Conservation (phyloP, 2,329 filamentous ascomycete species). For the Aspergillus cejpii region DNA sequence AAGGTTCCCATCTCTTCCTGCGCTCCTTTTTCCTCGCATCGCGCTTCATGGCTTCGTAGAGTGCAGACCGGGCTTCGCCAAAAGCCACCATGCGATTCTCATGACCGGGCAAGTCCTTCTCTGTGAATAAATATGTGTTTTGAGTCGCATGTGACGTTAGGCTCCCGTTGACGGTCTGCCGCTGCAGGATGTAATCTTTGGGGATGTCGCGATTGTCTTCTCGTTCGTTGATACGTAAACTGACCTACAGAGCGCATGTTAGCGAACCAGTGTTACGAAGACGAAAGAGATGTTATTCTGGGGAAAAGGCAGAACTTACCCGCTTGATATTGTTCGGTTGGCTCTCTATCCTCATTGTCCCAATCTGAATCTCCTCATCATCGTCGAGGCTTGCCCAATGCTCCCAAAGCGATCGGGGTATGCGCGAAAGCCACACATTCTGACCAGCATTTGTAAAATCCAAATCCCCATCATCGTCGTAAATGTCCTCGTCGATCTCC, state of each 20-base stretch:
- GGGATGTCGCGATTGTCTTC: constrained; percentile 68
- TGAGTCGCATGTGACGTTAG: constrained; percentile 47
- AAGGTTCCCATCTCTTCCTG: constrained; percentile 55
- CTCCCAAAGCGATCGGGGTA: constrained; percentile 75
- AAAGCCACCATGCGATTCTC: constrained; percentile 43
- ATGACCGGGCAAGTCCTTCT: constrained; percentile 82
- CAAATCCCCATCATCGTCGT: constrained; percentile 60
- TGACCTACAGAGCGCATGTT: constrained; percentile 50
- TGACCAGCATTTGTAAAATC: constrained; percentile 49
- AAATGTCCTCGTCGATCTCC: constrained; percentile 55
- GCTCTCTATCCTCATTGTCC: constrained; percentile 60
- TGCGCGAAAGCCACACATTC: constrained; percentile 63
- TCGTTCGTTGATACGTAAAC: constrained; percentile 60
- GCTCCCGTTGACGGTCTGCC: constrained; percentile 50
- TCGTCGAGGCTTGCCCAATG: constrained; percentile 70
- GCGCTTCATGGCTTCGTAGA: constrained; percentile 43
- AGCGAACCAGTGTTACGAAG: constrained; percentile 1
- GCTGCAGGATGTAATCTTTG: constrained; percentile 77
- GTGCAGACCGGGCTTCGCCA: constrained; percentile 41
- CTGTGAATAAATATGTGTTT: constrained; percentile 88
- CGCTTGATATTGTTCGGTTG: constrained; percentile 49
- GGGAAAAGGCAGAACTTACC: constrained; percentile 23
- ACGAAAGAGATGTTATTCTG: background rate
- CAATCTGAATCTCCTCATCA: constrained; percentile 74
- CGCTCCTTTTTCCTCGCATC: constrained; percentile 43